Evolutionary conservation across 257 asterid genomes (phyloP), one percentile per base, ranked within the genome.

Genomic region (Agastache rugosa): DNA sequence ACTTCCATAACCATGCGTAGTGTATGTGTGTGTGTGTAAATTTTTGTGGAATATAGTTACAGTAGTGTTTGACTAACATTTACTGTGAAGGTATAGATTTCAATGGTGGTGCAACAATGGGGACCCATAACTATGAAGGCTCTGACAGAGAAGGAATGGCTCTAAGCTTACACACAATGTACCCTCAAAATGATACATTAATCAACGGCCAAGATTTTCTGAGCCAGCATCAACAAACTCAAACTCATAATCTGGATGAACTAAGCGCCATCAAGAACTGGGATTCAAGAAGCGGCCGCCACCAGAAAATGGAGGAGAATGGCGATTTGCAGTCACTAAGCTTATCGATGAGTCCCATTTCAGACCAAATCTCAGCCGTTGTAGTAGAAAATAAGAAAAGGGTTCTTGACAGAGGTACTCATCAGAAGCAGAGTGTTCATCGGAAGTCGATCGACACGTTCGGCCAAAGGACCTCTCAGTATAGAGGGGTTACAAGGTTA

Each of bases 401-500:
- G 60, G 89, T 85, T 0, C 34, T 84, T 35, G 87, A 74, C 12
- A 86, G 83, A 39, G 80, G 65, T 59, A n/a, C n/a, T n/a, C 81
- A 84, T 8, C 86, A 80, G 75, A 86, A 87, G 80, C 89, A 83
- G 75, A 83, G 77, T 74, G 87, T 83, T 82, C 97, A 92, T 53
- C 81, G 96, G 81, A 92, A 92, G 77, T 90, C 96, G 11, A 88
- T 88, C 31, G 93, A 88, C 48, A 87, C 97, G 16, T 90, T 92
- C 72, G 97, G 97, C 4, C 97, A 90, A 59, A 83, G 97, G 71
- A 90, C 97, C 47, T 92, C 96, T 7, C 97, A 90, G 83, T 92
- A 88, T 56, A 85, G 97, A 79, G 96, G 97, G 0, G 97, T 92
- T 59, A 92, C 96, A 37, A 90, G 97, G 96, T 89, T 22, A 8